Evolutionary conservation across 2,329 filamentous ascomycete genomes (phyloP).

Genomic region (Diaporthe helianthi): DNA sequence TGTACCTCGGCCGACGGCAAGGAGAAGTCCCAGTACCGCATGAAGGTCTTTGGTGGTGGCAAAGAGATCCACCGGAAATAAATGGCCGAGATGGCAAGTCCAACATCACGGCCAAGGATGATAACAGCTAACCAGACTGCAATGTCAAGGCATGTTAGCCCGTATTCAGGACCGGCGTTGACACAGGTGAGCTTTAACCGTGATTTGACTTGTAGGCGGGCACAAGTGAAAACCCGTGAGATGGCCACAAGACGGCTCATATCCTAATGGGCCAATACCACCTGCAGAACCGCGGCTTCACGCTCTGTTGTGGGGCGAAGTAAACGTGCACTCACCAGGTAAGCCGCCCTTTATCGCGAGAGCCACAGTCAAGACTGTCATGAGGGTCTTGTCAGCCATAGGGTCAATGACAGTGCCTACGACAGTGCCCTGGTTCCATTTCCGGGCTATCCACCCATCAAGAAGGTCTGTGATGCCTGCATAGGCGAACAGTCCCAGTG

Average conservation of each 20-base stretch:
- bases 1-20: slow-evolving; percentile 86
- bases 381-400: slow-evolving; percentile 95
- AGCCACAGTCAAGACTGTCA: slow-evolving; percentile 90
- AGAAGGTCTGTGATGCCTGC: slow-evolving; percentile 90
- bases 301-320: background rate
- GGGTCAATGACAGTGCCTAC: slow-evolving; percentile 95
- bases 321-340: slow-evolving; percentile 66
- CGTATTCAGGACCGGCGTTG: background rate
- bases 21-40: slow-evolving; percentile 96
- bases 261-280: too few relatives aligned
- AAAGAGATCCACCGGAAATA: slow-evolving; percentile 97
- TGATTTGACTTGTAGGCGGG: background rate
- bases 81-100: slow-evolving; percentile 82
- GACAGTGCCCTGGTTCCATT: slow-evolving; percentile 88
- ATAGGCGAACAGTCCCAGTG: slow-evolving; percentile 87
- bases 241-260: background rate
- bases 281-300: background rate
- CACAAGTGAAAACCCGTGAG: background rate
- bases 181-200: background rate
- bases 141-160: slow-evolving; percentile 16
- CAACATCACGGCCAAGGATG: slow-evolving; percentile 87
- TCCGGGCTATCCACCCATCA: slow-evolving; percentile 91
- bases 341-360: slow-evolving; percentile 83
- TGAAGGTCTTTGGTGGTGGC: slow-evolving; percentile 90
- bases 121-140: slow-evolving; percentile 86